A percentile compares a stretch with the other conserved stretches of the same genome.
phyloP scores from a whole-genome alignment of 129 eudicot species.

The Chrysanthemum seticuspe region DNA sequence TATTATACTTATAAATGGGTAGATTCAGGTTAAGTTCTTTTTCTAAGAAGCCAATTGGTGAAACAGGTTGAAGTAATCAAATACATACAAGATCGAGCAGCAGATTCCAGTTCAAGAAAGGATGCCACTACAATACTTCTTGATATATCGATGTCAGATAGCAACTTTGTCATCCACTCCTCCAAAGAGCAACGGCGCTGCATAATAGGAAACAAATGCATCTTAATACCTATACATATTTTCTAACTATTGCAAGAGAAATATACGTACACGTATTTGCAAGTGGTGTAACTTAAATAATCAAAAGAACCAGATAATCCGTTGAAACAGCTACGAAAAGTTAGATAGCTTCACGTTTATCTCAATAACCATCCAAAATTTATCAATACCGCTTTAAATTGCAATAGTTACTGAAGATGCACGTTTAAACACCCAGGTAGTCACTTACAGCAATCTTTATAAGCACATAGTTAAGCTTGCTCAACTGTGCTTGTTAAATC shows the following conservation, averaged over 20 bases:
- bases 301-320: neutral
- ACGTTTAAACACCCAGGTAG: neutral
- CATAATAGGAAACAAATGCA: conserved; percentile 20
- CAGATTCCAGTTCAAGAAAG: conserved; percentile 92
- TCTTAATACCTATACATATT: neutral
- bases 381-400: too few relatives aligned
- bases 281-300: neutral
- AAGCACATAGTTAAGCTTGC: neutral
- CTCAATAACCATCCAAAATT: neutral
- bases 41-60: too few relatives aligned
- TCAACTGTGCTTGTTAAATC: neutral
- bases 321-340: neutral
- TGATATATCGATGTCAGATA: conserved; percentile 86
- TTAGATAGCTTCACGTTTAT: neutral
- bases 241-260: neutral
- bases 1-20: too few relatives aligned
- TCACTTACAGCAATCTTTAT: neutral
- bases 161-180: conserved; percentile 85
- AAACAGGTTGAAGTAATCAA: conserved; percentile 17
- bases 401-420: too few relatives aligned
- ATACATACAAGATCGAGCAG: conserved; percentile 92
- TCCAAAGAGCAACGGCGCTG: conserved; percentile 90
- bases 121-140: conserved; percentile 90
- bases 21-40: too few relatives aligned
- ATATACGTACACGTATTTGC: neutral